These are phyloP conservation scores for Botrytis porri DNA, from an alignment of 2,329 filamentous ascomycete genomes.

Conservation along the genomic window DNA sequence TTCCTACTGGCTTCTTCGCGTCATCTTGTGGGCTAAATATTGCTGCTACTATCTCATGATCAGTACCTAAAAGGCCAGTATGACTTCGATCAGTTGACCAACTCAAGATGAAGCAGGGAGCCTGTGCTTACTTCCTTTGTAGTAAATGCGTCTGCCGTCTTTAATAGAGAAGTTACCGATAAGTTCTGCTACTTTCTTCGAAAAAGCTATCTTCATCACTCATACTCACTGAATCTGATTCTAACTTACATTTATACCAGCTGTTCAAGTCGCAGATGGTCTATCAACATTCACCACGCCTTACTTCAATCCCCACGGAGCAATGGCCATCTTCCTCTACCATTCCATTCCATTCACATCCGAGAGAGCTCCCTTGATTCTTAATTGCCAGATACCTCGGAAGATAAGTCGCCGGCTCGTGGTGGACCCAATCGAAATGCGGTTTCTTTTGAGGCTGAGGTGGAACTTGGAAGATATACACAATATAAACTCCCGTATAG, in stretches of 20 bases:
- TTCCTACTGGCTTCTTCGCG: no score
- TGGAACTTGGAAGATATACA: background rate
- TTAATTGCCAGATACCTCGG: background rate
- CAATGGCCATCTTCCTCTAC: background rate
- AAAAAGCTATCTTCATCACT: background rate
- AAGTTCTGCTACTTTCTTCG: background rate
- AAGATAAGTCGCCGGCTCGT: background rate
- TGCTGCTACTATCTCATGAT: no score
- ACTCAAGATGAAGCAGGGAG: background rate
- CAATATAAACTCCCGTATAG: background rate
- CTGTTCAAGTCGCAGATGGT: background rate
- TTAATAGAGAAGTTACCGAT: background rate
- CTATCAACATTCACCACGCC: background rate
- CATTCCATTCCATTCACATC: background rate
- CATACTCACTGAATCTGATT: background rate
- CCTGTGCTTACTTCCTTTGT: background rate
- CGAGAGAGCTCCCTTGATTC: background rate
- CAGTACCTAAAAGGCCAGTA: background rate
- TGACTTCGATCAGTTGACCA: background rate
- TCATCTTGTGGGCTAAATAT: no score
- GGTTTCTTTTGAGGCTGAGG: background rate
- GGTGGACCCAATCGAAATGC: background rate
- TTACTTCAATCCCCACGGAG: background rate
- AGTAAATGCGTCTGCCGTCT: background rate
- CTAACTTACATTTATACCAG: background rate